Evolutionary conservation across 2,329 filamentous ascomycete genomes (phyloP).

Genomic region (Penicillium sp.): DNA sequence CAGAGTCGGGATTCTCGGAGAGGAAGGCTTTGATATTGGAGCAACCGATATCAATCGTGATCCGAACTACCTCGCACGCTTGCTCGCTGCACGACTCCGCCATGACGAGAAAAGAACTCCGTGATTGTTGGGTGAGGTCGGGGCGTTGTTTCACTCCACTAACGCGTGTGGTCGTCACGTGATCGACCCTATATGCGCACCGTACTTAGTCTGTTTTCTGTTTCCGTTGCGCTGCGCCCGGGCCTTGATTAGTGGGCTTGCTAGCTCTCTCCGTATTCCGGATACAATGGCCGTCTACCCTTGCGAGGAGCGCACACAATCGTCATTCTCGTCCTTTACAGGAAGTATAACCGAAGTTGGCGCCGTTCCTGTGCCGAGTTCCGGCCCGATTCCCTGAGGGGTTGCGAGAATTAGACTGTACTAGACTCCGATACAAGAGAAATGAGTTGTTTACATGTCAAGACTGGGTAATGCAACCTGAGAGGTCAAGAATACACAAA

Average conservation of each 20-base stretch:
- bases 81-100: not conserved
- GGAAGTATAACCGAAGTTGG: not conserved
- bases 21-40: not conserved
- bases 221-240: not conserved
- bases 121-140: not conserved
- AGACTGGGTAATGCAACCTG: no score
- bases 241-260: not conserved
- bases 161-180: not conserved
- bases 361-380: not conserved
- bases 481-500: no score
- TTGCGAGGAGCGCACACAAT: not conserved
- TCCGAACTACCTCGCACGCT: not conserved
- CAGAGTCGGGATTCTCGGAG: not conserved
- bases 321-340: not conserved
- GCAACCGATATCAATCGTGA: not conserved
- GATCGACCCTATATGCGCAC: not conserved
- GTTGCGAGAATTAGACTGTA: no score
- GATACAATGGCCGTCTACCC: not conserved
- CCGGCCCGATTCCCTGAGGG: not conserved
- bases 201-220: not conserved
- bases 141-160: not conserved
- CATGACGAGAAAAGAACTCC: not conserved
- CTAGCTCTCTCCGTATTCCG: not conserved
- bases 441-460: not conserved
- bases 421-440: no score